A percentile compares a stretch with the other conserved stretches of the same genome.
Evolutionary conservation across 2,329 filamentous ascomycete species (phyloP).

Genomic region (Diaporthe vexans): DNA sequence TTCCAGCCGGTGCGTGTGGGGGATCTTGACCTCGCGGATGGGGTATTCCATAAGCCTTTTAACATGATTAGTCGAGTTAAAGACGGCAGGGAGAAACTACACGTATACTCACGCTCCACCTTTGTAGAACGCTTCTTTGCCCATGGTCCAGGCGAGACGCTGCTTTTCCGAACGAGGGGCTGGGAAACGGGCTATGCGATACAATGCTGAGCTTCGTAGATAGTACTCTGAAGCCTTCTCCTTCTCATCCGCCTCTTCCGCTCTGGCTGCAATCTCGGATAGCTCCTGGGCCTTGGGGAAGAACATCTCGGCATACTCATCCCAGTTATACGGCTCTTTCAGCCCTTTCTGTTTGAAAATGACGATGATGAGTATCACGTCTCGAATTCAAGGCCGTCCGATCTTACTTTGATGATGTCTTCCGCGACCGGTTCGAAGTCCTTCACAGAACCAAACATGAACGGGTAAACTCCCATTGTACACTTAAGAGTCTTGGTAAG

Average conservation of each 20-base stretch:
- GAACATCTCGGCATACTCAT: slow-evolving; percentile 74
- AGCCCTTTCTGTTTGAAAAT: slow-evolving; percentile 10
- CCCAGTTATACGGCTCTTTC: slow-evolving; percentile 43
- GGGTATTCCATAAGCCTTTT: slow-evolving; percentile 65
- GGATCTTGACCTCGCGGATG: slow-evolving; percentile 72
- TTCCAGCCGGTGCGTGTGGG: slow-evolving; percentile 62
- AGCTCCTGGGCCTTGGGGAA: slow-evolving; percentile 73
- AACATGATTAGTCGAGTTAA: neutral
- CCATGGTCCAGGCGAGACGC: slow-evolving; percentile 70
- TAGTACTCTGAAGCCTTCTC: slow-evolving; percentile 73
- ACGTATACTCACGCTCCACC: slow-evolving; percentile 55
- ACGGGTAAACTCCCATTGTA: slow-evolving; percentile 62
- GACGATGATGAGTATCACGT: neutral
- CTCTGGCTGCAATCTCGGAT: slow-evolving; percentile 63
- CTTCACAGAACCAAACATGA: slow-evolving; percentile 77
- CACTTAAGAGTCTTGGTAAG: slow-evolving; percentile 10
- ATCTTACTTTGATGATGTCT: slow-evolving; percentile 63
- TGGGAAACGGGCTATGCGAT: slow-evolving; percentile 81
- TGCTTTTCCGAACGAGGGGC: slow-evolving; percentile 66
- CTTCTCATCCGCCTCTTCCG: slow-evolving; percentile 61
- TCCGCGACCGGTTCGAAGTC: slow-evolving; percentile 80
- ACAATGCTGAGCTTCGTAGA: slow-evolving; percentile 75
- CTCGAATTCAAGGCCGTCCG: too few relatives aligned
- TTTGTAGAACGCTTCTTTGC: slow-evolving; percentile 76
- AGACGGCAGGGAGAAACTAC: too few relatives aligned